Conservation (phyloP, 345 rosid genomes). For the Salix caprea region DNA sequence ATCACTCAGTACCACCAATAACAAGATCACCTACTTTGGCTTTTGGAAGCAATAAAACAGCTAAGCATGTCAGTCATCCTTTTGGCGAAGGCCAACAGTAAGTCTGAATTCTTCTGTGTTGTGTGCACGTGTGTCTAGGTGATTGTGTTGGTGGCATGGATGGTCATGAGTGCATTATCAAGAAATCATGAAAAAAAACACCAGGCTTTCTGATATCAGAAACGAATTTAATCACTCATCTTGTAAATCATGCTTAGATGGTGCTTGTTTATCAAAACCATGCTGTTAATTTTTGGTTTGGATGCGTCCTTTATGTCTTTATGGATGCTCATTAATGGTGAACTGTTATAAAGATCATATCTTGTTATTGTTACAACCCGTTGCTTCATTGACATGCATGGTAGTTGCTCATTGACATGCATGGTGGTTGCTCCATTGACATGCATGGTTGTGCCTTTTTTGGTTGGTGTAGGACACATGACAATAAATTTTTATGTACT, state of each 20-base stretch:
- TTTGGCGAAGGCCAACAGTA: constrained; percentile 39
- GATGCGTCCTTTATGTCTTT: background rate
- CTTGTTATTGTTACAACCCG: background rate
- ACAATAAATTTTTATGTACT: background rate
- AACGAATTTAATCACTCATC: background rate
- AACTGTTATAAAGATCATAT: background rate
- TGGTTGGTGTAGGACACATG: background rate
- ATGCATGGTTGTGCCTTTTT: background rate
- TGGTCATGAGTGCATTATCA: background rate
- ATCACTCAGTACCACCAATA: constrained; percentile 23
- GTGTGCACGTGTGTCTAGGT: background rate
- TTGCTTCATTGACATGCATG: background rate
- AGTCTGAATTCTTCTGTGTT: constrained; percentile 10
- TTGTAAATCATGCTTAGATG: background rate
- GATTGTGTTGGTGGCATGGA: background rate
- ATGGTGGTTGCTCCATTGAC: background rate
- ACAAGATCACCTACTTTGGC: constrained; percentile 28
- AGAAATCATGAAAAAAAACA: background rate
- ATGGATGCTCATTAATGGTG: background rate
- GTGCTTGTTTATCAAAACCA: constrained; percentile 1
- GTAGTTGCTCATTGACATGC: background rate
- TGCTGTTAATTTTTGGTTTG: background rate
- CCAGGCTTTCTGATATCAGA: background rate
- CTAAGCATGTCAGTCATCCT: constrained; percentile 20
- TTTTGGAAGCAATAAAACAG: constrained; percentile 23